Evolutionary conservation across 805 yeast species (phyloP), one percentile per base, ranked within the genome.

Genomic region (Candida xyloterini): DNA sequence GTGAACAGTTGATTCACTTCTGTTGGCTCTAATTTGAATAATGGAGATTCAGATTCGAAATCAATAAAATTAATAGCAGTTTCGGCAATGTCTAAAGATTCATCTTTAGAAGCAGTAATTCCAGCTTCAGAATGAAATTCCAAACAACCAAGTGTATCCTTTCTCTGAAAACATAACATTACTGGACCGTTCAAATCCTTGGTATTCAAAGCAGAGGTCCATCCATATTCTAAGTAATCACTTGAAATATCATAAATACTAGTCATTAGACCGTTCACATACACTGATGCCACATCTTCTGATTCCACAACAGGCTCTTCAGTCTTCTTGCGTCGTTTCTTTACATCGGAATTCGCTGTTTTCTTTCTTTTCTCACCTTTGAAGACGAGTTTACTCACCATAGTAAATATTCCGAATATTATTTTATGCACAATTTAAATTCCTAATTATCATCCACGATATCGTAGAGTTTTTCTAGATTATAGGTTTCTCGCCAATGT

Each of bases 401-500:
- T 62, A 18, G 11, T 14, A 7, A 7, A 28, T 24, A 18, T 20
- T 27, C 25, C 22, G 25, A 27, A 31, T 23, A 33, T 5, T 22
- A 16, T 16, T 37, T 18, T 18, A 18, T 18, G 20, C 20, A 18
- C 20, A 5, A 18, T 18, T 18, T 18, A 18, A 18, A 18, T 18
- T 18, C 6, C 20, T 18, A 18, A 18, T 18, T 44, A 22, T 34
- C 45, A 33, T 66, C 69, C 18, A 76, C 67, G 36, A 63, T 61
- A 40, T 80, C 84, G 50, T 82, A 83, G 15, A 78, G 65, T 23
- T 62, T 60, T 35, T 75, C 74, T 15, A 84, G 56, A 54, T 82
- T 83, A 52, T 73, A 81, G 32, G 71, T 69, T 33, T 79, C 81
- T 51, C 90, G 70, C 74, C 82, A 78, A 39, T 71, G 52, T n/a